phyloP scores from a whole-genome alignment of 805 yeast species.

The Saccharomycopsis sp. region DNA sequence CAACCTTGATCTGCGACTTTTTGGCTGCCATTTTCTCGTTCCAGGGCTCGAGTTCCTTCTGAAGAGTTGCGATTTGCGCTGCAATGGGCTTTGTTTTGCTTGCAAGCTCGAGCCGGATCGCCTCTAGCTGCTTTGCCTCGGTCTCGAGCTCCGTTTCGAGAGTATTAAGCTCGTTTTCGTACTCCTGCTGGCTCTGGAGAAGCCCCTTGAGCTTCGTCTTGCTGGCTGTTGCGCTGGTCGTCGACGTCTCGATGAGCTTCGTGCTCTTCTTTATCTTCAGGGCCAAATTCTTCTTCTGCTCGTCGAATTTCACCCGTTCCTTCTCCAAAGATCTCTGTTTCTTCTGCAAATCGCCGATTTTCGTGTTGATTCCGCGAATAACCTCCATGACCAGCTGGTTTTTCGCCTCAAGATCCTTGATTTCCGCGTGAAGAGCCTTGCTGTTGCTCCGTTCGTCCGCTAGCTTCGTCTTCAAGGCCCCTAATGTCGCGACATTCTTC shows the following conservation, averaged over 20 bases:
- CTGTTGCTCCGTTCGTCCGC: conserved; percentile 39
- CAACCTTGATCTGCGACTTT: conserved; percentile 58
- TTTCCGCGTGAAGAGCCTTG: conserved; percentile 34
- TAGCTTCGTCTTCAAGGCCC: conserved; percentile 37
- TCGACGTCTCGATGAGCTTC: conserved; percentile 46
- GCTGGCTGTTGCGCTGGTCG: conserved; percentile 38
- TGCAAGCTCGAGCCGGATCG: conserved; percentile 58
- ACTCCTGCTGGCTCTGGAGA: conserved; percentile 38
- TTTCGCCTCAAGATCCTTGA: conserved; percentile 29
- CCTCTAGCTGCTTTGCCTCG: conserved; percentile 55
- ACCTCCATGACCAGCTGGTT: conserved; percentile 26
- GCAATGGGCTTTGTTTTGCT: conserved; percentile 69
- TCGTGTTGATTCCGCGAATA: conserved; percentile 21
- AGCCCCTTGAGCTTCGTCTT: conserved; percentile 41
- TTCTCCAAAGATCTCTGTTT: conserved; percentile 27
- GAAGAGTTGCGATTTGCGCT: conserved; percentile 54
- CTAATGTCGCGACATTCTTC: conserved; percentile 32
- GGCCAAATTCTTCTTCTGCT: conserved; percentile 60
- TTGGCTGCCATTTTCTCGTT: conserved; percentile 56
- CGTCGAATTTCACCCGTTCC: conserved; percentile 43
- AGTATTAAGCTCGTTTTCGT: conserved; percentile 37
- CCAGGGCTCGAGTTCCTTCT: conserved; percentile 78
- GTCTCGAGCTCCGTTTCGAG: conserved; percentile 39
- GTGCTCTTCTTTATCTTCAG: conserved; percentile 52
- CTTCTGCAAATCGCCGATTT: conserved; percentile 26